Percentiles rank a stretch among this genome's conserved stretches.
phyloP scores from a whole-genome alignment of 192 early-diverging fungal species.

The Dispira parvispora region DNA sequence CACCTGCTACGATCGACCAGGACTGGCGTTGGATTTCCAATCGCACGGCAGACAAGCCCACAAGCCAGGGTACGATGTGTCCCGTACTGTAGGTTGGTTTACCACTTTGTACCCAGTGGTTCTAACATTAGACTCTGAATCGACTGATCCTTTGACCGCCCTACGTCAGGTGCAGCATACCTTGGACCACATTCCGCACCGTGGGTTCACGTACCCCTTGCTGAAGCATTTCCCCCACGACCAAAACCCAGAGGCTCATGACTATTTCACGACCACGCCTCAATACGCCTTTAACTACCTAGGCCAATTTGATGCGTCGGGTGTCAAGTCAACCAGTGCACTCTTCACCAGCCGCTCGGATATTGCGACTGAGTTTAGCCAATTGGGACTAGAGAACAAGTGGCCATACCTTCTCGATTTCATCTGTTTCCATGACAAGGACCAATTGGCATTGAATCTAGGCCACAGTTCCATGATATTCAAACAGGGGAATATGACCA shows the following conservation, averaged over 20 bases:
- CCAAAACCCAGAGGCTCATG: neutral
- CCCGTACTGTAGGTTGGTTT: conserved; percentile 17
- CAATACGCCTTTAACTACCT: conserved; percentile 13
- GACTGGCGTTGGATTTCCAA: neutral
- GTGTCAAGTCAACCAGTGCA: neutral
- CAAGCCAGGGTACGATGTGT: conserved; percentile 1
- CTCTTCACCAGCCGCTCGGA: conserved; percentile 1
- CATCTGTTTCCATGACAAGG: conserved; percentile 1
- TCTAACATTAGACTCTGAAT: neutral
- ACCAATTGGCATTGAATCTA: conserved; percentile 1
- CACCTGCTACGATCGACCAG: neutral
- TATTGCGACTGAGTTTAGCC: neutral
- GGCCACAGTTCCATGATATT: neutral
- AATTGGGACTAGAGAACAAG: neutral
- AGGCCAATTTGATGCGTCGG: conserved; percentile 2
- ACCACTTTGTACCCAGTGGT: conserved; percentile 13
- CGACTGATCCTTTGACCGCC: too few species aligned
- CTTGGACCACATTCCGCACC: neutral
- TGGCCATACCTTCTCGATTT: conserved; percentile 2
- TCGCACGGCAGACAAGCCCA: conserved; percentile 4
- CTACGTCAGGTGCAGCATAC: neutral
- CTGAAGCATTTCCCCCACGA: neutral
- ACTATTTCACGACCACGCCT: neutral
- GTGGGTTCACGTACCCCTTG: conserved; percentile 1
- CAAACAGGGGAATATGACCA: neutral